A percentile compares a stretch with the other conserved stretches of the same genome.
These are phyloP conservation scores for Spiromastix sp. DNA, from an alignment of 2,329 filamentous ascomycete genomes.

Conservation along the genomic window DNA sequence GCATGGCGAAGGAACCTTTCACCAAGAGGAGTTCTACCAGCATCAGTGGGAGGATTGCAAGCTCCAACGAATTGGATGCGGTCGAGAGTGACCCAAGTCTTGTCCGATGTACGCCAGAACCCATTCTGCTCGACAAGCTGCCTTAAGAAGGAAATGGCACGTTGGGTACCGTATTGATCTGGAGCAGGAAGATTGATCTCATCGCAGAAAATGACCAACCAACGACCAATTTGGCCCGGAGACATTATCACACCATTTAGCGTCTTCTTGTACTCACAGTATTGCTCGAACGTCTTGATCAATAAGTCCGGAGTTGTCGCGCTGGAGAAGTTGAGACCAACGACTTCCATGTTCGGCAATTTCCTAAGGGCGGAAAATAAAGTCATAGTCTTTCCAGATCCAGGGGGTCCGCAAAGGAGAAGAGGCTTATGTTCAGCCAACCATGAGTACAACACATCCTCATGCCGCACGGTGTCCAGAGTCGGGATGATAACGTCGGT, in stretches of 20 bases:
- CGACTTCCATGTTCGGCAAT: conserved; percentile 96
- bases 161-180: conserved; percentile 94
- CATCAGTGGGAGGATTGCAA: conserved; percentile 96
- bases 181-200: conserved; percentile 98
- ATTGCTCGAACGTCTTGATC: conserved; percentile 98
- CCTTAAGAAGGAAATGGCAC: conserved; percentile 92
- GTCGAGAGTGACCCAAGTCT: conserved; percentile 94
- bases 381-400: conserved; percentile 99
- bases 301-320: conserved; percentile 95
- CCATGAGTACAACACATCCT: conserved; percentile 99
- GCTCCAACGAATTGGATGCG: conserved; percentile 98
- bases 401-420: conserved; percentile 89
- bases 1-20: conserved; percentile 90
- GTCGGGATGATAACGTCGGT: conserved; percentile 98
- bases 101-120: conserved; percentile 96
- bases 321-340: conserved; percentile 98
- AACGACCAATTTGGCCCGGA: conserved; percentile 90
- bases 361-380: conserved; percentile 95
- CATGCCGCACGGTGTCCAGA: conserved; percentile 90
- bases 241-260: conserved; percentile 92
- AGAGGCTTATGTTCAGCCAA: conserved; percentile 96
- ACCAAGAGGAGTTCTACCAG: conserved; percentile 88
- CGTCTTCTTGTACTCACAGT: conserved; percentile 99
- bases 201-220: conserved; percentile 98
- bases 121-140: conserved; percentile 98